Conservation (phyloP, 129 eudicot genomes). For the Calendula officinalis region DNA sequence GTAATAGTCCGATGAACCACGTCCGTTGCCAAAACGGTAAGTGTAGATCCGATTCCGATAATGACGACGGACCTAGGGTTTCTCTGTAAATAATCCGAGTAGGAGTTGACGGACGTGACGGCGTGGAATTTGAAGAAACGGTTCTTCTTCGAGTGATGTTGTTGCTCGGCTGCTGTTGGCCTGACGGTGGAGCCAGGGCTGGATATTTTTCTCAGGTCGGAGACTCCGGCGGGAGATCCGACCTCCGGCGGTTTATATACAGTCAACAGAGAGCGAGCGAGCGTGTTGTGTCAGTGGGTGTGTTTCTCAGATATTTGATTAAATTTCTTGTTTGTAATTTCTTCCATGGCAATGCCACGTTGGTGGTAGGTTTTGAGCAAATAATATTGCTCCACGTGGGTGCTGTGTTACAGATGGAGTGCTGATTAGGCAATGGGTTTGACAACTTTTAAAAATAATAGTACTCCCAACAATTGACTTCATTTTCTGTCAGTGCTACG, state of each 20-base stretch:
- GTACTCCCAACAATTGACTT: too few species aligned
- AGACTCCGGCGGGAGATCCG: constrained; percentile 49
- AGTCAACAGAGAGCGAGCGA: background rate
- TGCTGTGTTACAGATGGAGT: constrained; percentile 7
- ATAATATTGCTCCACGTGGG: constrained; percentile 34
- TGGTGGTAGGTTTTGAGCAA: constrained; percentile 19
- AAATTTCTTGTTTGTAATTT: constrained; percentile 15
- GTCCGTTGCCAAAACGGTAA: constrained; percentile 81
- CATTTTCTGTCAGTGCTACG: too few species aligned
- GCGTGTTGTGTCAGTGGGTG: background rate
- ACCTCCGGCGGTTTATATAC: constrained; percentile 19
- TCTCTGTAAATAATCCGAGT: constrained; percentile 70
- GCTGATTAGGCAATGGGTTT: constrained; percentile 42
- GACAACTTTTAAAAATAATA: too few species aligned
- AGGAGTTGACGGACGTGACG: constrained; percentile 40
- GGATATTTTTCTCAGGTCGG: constrained; percentile 33
- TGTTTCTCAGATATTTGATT: background rate
- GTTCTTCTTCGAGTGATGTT: constrained; percentile 52
- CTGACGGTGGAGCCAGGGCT: constrained; percentile 98
- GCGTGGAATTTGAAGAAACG: constrained; percentile 29
- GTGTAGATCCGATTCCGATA: constrained; percentile 44
- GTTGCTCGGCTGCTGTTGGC: constrained; percentile 41
- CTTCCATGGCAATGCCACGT: constrained; percentile 37
- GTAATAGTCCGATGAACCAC: constrained; percentile 71
- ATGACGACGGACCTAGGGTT: constrained; percentile 18